Evolutionary conservation across 1,284 basidiomycete genomes (phyloP).

Genomic region (Ganoderma sp.): DNA sequence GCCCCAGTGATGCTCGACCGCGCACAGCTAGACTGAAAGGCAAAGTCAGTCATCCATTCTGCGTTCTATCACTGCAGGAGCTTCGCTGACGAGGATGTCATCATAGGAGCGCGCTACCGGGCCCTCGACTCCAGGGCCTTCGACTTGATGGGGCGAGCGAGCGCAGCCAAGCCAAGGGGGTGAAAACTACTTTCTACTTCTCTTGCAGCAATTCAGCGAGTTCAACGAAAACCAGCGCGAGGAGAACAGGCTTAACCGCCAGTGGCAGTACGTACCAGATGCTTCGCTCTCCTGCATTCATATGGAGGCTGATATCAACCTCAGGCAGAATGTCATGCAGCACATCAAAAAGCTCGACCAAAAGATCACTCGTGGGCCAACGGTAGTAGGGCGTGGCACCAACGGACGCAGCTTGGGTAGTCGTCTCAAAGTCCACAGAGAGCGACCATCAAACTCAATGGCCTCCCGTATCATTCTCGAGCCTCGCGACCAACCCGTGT

Average conservation of each 20-base stretch:
- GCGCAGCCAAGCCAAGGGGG: neutral
- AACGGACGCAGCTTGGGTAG: neutral
- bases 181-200: neutral
- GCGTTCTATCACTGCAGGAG: neutral
- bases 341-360: neutral
- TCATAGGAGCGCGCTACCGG: neutral
- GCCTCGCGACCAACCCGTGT: neutral
- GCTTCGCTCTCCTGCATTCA: neutral
- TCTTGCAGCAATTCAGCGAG: neutral
- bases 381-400: no score
- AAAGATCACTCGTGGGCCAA: neutral
- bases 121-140: neutral
- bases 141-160: neutral
- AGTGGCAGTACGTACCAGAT: neutral
- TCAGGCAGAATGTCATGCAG: neutral
- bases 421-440: neutral
- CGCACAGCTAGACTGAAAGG: neutral
- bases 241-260: neutral
- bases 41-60: neutral
- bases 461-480: neutral
- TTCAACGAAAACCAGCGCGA: neutral
- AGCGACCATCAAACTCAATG: neutral
- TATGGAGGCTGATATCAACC: neutral
- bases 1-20: neutral
- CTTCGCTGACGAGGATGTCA: neutral